These are phyloP conservation scores for Trametes sp. DNA, from an alignment of 1,284 basidiomycete genomes.

Conservation along the genomic window DNA sequence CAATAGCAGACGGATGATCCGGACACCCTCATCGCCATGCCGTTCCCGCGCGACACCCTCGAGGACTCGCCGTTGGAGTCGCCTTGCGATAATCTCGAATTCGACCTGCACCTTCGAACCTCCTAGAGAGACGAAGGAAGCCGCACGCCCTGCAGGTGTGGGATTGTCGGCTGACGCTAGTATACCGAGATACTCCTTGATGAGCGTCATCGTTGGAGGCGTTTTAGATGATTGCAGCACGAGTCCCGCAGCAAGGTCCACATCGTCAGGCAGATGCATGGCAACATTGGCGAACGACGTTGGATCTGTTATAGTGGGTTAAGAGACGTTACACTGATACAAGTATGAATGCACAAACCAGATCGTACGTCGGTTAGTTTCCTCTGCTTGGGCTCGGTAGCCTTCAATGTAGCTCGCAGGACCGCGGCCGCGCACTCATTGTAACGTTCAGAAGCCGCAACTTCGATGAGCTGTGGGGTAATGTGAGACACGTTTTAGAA, in stretches of 20 bases:
- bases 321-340: background rate
- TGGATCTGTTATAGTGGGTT: conserved; percentile 53
- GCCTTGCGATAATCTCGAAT: conserved; percentile 78
- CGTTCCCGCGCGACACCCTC: conserved; percentile 85
- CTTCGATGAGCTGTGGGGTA: conserved; percentile 73
- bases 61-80: conserved; percentile 77
- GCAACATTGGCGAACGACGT: conserved; percentile 67
- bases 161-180: conserved; percentile 84
- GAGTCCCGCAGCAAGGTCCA: conserved; percentile 64
- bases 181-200: conserved; percentile 82
- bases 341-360: conserved; percentile 53
- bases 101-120: conserved; percentile 82
- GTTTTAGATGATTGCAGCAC: conserved; percentile 61
- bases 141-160: conserved; percentile 68
- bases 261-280: conserved; percentile 66
- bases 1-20: conserved; percentile 84
- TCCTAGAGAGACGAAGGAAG: conserved; percentile 74
- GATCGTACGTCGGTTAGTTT: conserved; percentile 68
- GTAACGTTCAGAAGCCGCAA: conserved; percentile 79
- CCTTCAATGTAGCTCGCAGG: conserved; percentile 73
- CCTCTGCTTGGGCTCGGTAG: conserved; percentile 70
- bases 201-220: conserved; percentile 61
- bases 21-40: conserved; percentile 86
- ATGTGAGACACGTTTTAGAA: background rate
- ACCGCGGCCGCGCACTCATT: conserved; percentile 79